Conservation (phyloP, 495 filamentous ascomycete genomes). For the Aspergillus campestris region DNA sequence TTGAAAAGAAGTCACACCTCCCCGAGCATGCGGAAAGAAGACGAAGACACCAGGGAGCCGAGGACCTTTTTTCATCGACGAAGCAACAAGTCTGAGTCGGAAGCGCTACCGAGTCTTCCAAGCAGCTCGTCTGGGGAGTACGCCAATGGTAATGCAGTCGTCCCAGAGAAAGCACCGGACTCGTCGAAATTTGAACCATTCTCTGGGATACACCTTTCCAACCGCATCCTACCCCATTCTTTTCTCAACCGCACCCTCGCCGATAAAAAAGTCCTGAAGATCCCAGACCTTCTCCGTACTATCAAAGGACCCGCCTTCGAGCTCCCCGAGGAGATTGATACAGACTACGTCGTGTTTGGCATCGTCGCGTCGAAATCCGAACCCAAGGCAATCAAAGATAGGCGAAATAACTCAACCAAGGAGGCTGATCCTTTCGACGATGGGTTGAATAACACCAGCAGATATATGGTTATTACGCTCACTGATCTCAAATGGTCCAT, state of each 20-base stretch:
- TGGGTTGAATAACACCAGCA: constrained; percentile 50
- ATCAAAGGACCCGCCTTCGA: constrained; percentile 81
- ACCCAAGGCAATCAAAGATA: constrained; percentile 57
- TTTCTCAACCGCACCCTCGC: constrained; percentile 65
- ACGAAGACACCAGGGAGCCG: constrained; percentile 11
- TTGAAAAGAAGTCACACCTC: constrained; percentile 46
- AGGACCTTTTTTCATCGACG: constrained; percentile 15
- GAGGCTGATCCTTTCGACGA: constrained; percentile 42
- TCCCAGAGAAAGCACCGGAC: constrained; percentile 21
- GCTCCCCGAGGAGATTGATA: constrained; percentile 76
- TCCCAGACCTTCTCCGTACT: constrained; percentile 73
- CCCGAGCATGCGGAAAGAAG: constrained; percentile 30
- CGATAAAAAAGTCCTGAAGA: constrained; percentile 64
- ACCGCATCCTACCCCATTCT: constrained; percentile 75
- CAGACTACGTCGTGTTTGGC: constrained; percentile 79
- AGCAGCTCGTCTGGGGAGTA: constrained; percentile 8
- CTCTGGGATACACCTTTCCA: constrained; percentile 75
- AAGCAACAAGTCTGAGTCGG: constrained; percentile 24
- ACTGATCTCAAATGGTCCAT: constrained; percentile 87
- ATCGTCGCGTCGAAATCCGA: constrained; percentile 82
- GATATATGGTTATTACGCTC: constrained; percentile 87
- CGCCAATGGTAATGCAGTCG: constrained; percentile 4
- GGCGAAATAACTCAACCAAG: constrained; percentile 34
- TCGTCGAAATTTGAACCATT: constrained; percentile 68
- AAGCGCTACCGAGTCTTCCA: constrained; percentile 14